phyloP scores from a whole-genome alignment of 2,329 filamentous ascomycete genomes.

The Colletotrichum sp. region DNA sequence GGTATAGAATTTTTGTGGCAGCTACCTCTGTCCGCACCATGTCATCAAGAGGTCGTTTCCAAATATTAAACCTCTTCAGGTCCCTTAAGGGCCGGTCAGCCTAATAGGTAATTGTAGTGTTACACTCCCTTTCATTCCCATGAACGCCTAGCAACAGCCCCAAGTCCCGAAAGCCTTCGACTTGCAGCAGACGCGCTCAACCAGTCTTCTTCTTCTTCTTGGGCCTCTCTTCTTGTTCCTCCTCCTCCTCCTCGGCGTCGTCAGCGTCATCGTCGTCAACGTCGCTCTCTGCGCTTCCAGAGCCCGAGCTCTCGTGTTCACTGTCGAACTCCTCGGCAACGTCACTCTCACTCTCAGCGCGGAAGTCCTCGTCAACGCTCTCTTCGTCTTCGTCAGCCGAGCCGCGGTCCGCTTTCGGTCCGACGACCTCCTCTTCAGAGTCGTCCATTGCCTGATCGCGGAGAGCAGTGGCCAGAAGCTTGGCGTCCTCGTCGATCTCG shows the following conservation, averaged over 20 bases:
- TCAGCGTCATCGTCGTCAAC: conserved; percentile 56
- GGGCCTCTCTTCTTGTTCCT: conserved; percentile 47
- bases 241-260: conserved; percentile 45
- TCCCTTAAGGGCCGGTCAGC: background rate
- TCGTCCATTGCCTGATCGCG: conserved; percentile 83
- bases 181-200: background rate
- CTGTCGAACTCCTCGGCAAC: conserved; percentile 97
- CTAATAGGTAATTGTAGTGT: background rate
- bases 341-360: conserved; percentile 89
- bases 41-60: background rate
- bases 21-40: background rate
- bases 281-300: conserved; percentile 65
- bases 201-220: conserved; percentile 56
- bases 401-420: conserved; percentile 76
- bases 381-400: conserved; percentile 97
- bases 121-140: conserved; percentile 3
- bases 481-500: conserved; percentile 94
- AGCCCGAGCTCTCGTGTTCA: conserved; percentile 84
- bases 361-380: conserved; percentile 95
- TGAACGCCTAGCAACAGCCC: conserved; percentile 2
- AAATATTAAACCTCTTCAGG: conserved; percentile 1
- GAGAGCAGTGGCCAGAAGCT: conserved; percentile 79
- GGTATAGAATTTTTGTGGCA: background rate
- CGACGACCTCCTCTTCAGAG: conserved; percentile 81
- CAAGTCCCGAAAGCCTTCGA: background rate